Conservation (phyloP, 129 eudicot genomes). For the Daucus carota region DNA sequence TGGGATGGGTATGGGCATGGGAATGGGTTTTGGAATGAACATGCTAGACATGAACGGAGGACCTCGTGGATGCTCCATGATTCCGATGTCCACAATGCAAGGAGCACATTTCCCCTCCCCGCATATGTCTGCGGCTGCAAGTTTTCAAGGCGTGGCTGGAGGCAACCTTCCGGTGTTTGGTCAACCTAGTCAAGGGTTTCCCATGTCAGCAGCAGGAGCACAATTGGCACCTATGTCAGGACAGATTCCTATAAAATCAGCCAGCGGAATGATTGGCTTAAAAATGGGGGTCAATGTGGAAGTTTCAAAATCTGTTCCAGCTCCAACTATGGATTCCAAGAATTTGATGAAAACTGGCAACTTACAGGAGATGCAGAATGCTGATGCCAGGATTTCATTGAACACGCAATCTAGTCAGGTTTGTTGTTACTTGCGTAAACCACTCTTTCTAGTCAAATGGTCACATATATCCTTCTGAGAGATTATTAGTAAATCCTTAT, state of each 20-base stretch:
- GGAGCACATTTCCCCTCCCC: conserved; percentile 40
- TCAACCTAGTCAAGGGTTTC: conserved; percentile 60
- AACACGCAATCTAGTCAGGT: conserved; percentile 53
- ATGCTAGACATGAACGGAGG: conserved; percentile 54
- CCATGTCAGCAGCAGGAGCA: conserved; percentile 43
- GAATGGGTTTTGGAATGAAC: conserved; percentile 71
- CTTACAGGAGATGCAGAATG: conserved; percentile 21
- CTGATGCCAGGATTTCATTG: conserved; percentile 30
- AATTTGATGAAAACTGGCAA: conserved; percentile 16
- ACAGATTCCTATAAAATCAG: conserved; percentile 26
- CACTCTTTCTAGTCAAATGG: not conserved
- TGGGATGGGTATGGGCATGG: conserved; percentile 74
- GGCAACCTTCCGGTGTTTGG: conserved; percentile 37
- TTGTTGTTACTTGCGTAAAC: conserved; percentile 5
- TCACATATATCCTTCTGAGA: not conserved
- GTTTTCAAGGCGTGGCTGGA: conserved; percentile 39
- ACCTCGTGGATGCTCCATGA: conserved; percentile 35
- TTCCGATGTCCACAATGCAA: conserved; percentile 45
- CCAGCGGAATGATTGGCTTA: conserved; percentile 19
- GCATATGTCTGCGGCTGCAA: conserved; percentile 28
- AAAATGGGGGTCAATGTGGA: conserved; percentile 25
- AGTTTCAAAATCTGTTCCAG: conserved; percentile 25
- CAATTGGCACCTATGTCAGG: conserved; percentile 36
- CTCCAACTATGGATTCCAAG: conserved; percentile 22
- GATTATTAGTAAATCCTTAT: not conserved